phyloP scores from a whole-genome alignment of 2,329 filamentous ascomycete species.

The Xylariales sp. region DNA sequence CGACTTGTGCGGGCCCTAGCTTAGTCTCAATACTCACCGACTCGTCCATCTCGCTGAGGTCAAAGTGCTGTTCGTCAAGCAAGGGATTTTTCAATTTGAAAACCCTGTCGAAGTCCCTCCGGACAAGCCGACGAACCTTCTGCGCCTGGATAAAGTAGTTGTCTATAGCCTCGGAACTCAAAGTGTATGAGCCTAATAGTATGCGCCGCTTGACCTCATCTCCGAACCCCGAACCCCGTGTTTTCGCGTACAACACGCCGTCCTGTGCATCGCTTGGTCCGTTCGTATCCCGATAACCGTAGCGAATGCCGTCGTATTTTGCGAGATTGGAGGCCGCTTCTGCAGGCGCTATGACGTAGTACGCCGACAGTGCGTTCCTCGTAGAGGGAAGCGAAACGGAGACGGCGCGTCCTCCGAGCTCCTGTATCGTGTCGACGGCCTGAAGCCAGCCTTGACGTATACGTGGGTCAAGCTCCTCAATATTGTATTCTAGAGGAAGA shows the following conservation, averaged over 20 bases:
- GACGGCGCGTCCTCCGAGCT: constrained; percentile 76
- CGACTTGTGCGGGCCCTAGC: constrained; percentile 73
- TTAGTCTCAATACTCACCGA: constrained; percentile 64
- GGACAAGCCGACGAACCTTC: constrained; percentile 83
- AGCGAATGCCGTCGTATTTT: constrained; percentile 97
- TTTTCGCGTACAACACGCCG: constrained; percentile 79
- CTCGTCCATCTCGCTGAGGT: constrained; percentile 70
- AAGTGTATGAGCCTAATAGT: constrained; percentile 86
- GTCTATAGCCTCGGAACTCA: constrained; percentile 90
- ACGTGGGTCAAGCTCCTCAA: constrained; percentile 77
- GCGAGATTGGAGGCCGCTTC: constrained; percentile 96
- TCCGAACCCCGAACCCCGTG: constrained; percentile 81
- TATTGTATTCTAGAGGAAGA: constrained; percentile 84
- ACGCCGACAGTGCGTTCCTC: constrained; percentile 86
- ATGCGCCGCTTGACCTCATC: constrained; percentile 88
- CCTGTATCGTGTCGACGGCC: constrained; percentile 69
- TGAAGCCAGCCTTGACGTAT: constrained; percentile 77
- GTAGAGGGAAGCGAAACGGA: constrained; percentile 86
- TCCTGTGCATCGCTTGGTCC: constrained; percentile 63
- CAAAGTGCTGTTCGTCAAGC: constrained; percentile 62
- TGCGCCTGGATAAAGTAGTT: constrained; percentile 98
- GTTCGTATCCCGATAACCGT: constrained; percentile 71
- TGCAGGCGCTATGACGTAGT: constrained; percentile 94
- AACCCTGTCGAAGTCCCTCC: constrained; percentile 84
- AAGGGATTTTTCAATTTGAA: constrained; percentile 80